phyloP scores from a whole-genome alignment of 352 stramenopile genomes.

The Pythium folliculosum region DNA sequence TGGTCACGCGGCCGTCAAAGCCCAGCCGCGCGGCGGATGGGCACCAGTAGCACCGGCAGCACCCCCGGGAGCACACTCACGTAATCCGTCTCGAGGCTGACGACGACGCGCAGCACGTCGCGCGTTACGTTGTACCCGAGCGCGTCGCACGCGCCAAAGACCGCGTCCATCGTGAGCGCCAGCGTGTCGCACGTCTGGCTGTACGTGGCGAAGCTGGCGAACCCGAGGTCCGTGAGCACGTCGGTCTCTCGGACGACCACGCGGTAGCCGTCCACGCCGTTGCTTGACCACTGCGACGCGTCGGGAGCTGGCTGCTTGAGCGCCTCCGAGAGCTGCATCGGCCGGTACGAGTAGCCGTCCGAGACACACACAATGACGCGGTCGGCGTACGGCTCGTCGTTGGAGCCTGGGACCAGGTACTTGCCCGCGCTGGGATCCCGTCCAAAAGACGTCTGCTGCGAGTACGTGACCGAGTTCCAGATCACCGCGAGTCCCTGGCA shows the following conservation, averaged over 20 bases:
- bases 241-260: slow-evolving; percentile 18
- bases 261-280: slow-evolving; percentile 27
- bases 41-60: slow-evolving; percentile 4
- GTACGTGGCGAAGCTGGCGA: slow-evolving; percentile 6
- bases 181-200: slow-evolving; percentile 17
- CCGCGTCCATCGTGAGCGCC: slow-evolving; percentile 1
- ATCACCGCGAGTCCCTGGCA: slow-evolving; percentile 32
- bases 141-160: slow-evolving; percentile 10
- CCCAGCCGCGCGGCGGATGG: slow-evolving; percentile 18
- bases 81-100: neutral
- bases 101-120: slow-evolving; percentile 21
- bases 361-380: slow-evolving; percentile 35
- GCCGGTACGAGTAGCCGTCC: slow-evolving; percentile 23
- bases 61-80: neutral
- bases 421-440: neutral
- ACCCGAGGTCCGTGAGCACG: neutral
- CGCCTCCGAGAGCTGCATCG: slow-evolving; percentile 25
- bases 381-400: slow-evolving; percentile 46
- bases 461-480: slow-evolving; percentile 16
- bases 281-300: neutral
- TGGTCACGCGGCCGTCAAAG: slow-evolving; percentile 34
- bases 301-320: neutral
- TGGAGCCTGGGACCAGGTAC: slow-evolving; percentile 26
- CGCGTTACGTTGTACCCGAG: slow-evolving; percentile 32
- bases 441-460: neutral